Evolutionary conservation across 371 early-diverging fungal species (phyloP), one percentile per base, ranked within the genome.

Genomic region (Phascolomyces articulosus): DNA sequence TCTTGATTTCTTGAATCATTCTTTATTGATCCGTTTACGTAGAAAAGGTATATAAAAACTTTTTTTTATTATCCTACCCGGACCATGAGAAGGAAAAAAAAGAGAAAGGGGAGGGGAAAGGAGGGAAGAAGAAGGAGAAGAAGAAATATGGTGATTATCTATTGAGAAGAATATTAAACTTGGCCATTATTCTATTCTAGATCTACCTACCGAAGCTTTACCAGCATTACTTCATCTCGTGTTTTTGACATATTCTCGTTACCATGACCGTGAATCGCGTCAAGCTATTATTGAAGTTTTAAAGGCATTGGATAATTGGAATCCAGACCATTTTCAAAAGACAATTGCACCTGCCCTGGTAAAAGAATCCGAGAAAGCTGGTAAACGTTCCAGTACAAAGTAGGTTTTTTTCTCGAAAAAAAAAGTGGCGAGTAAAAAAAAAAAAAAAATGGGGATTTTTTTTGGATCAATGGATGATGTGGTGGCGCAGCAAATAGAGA

Each of bases 261-360:
- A 89, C 65, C 81, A 75, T 51, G 90, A 89, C 65, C 81, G 86
- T 60, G 69, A 77, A 31, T 89, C 88, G 18, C 88, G 90, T 60
- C 67, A 72, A 38, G 73, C 85, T 3, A 79, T 87, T 47, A 63
- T 87, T n/a, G 86, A 87, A 28, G 83, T 83, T 7, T 65, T 87
- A n/a, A 77, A 74, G 40, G 89, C 85, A 47, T 72, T 89, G 29
- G 76, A 87, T 67, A 78, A 78, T 55, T 87, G 86, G 87, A 86
- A 87, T 55, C 70, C 87, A 23, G 69, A 72, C n/a, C 74, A 73
- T 3, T 89, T 89, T 63, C 73, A 86, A 67, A 81, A 80, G 60
- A 53, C 74, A 23, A 75, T 85, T 62, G 82, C 83, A 20, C 83
- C 87, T 49, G 73, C 74, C n/a, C 64, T 87, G 24, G 74, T 69